Percentiles rank a stretch among this genome's conserved stretches.
These are phyloP conservation scores for Eucalyptus regnans DNA, from an alignment of 345 rosid genomes.

Conservation along the genomic window DNA sequence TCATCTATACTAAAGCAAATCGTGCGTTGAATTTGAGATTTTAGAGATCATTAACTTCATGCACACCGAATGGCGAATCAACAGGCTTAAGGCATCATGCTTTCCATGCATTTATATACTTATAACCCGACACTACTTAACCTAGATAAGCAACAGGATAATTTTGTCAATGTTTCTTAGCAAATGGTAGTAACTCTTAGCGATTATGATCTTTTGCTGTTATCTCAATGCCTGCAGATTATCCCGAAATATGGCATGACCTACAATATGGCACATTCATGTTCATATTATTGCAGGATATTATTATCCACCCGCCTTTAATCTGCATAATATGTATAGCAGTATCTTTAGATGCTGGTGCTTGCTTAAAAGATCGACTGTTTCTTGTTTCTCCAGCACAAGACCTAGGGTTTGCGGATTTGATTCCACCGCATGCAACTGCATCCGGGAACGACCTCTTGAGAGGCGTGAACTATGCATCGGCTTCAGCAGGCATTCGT, in stretches of 20 bases:
- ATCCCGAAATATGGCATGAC: neutral
- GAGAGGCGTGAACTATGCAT: constrained; percentile 31
- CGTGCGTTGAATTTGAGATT: neutral
- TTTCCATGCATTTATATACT: neutral
- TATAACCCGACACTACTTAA: neutral
- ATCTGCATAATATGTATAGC: neutral
- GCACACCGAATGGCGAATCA: neutral
- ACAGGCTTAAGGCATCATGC: neutral
- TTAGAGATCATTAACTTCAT: neutral
- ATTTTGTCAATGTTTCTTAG: neutral
- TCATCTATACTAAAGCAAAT: neutral
- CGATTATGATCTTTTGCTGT: neutral
- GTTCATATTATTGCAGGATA: neutral
- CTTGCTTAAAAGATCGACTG: neutral
- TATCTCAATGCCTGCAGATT: neutral
- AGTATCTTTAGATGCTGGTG: neutral
- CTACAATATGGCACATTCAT: neutral
- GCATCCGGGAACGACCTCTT: neutral
- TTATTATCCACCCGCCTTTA: neutral
- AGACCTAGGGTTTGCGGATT: constrained; percentile 10
- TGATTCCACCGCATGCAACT: constrained; percentile 15
- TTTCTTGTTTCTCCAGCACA: constrained; percentile 10
- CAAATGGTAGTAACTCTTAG: neutral
- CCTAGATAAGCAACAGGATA: neutral
- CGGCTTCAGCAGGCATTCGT: constrained; percentile 34